Conservation (phyloP, 495 filamentous ascomycete species). For the Hypomontagnella monticulosa region DNA sequence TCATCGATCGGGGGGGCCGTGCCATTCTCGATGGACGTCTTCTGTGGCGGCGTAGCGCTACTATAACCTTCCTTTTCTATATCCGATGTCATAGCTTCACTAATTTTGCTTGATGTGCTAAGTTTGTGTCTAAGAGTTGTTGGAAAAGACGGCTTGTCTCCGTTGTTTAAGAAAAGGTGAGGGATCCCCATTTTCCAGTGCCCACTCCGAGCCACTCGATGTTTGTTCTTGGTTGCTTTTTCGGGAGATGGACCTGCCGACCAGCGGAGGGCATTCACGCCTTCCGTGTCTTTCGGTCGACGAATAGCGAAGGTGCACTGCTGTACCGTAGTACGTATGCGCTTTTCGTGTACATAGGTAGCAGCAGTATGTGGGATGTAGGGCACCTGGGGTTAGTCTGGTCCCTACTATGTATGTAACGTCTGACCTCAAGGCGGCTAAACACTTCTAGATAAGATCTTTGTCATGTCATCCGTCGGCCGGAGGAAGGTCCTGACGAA, state of each 20-base stretch:
- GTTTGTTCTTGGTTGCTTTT: slow-evolving; percentile 8
- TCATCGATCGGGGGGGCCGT: slow-evolving; percentile 4
- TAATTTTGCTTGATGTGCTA: neutral
- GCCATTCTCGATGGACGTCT: slow-evolving; percentile 25
- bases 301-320: slow-evolving; percentile 12
- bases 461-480: neutral
- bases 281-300: slow-evolving; percentile 7
- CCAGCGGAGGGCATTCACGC: slow-evolving; percentile 3
- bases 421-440: slow-evolving; percentile 32
- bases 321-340: slow-evolving; percentile 4
- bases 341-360: neutral
- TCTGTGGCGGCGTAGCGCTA: slow-evolving; percentile 2
- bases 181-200: neutral
- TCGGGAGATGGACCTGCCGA: slow-evolving; percentile 7
- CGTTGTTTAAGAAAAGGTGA: neutral
- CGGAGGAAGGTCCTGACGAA: neutral
- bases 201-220: neutral
- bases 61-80: slow-evolving; percentile 15
- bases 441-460: slow-evolving; percentile 24
- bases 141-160: neutral
- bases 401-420: slow-evolving; percentile 3
- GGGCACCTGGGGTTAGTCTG: neutral
- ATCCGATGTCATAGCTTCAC: slow-evolving; percentile 25
- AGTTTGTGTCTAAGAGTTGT: neutral
- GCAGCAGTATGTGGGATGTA: too few relatives aligned